Percentiles rank a stretch among this genome's conserved stretches.
phyloP scores from a whole-genome alignment of 2,329 filamentous ascomycete species.

The Scedosporium apiospermum region DNA sequence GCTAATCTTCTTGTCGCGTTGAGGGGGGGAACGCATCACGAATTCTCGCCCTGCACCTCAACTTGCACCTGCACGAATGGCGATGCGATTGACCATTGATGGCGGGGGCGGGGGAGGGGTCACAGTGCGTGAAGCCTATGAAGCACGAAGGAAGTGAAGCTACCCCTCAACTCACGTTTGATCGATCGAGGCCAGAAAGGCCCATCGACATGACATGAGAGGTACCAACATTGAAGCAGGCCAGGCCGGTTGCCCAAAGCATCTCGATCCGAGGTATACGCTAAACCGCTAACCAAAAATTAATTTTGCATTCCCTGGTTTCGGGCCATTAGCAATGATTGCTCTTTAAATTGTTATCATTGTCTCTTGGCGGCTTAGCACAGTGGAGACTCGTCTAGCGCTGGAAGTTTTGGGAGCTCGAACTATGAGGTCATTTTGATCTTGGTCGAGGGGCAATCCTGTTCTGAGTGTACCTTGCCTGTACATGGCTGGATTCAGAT shows the following conservation, averaged over 20 bases:
- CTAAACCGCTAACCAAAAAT: neutral
- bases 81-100: neutral
- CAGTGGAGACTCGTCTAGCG: neutral
- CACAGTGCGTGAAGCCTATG: neutral
- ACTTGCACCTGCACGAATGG: neutral
- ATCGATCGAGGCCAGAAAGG: too few relatives aligned
- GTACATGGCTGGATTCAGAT: neutral
- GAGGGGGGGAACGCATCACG: neutral
- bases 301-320: neutral
- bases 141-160: neutral
- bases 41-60: neutral
- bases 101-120: neutral
- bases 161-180: neutral
- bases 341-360: neutral
- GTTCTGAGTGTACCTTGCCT: neutral
- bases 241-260: neutral
- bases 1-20: neutral
- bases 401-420: neutral
- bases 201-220: neutral
- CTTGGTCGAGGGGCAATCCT: neutral
- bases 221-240: neutral
- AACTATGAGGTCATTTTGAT: neutral
- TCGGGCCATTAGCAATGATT: neutral
- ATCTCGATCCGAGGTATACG: neutral
- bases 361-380: neutral